Evolutionary conservation across 164 flowering plant genomes (phyloP).

Genomic region (grape (Vitis vinifera)): ASM3070453v1 NC_081810.1:7546001-7546500

Average conservation of each 20-base stretch:
- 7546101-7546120: constrained; percentile 94
- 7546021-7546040: constrained; percentile 74
- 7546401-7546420: constrained; percentile 58
- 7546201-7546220: background rate
- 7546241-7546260: background rate
- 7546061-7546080: constrained; percentile 90
- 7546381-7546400: constrained; percentile 49
- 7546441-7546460: constrained; percentile 83
- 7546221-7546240: background rate
- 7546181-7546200: constrained; percentile 76
- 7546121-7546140: constrained; percentile 58
- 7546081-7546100: constrained; percentile 83
- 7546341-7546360: constrained; percentile 54
- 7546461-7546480: constrained; percentile 55
- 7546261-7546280: background rate
- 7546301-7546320: constrained; percentile 48
- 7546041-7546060: constrained; percentile 70
- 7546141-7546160: constrained; percentile 47
- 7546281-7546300: constrained; percentile 51
- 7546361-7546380: constrained; percentile 51
- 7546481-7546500: background rate
- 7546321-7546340: constrained; percentile 68
- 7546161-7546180: constrained; percentile 73
- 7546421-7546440: constrained; percentile 65
- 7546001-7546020: constrained; percentile 4